Evolutionary conservation across 225 moss, liverwort and hornwort species (phyloP), one percentile per base, ranked within the genome.

Genomic region (Ulota crispa): DNA sequence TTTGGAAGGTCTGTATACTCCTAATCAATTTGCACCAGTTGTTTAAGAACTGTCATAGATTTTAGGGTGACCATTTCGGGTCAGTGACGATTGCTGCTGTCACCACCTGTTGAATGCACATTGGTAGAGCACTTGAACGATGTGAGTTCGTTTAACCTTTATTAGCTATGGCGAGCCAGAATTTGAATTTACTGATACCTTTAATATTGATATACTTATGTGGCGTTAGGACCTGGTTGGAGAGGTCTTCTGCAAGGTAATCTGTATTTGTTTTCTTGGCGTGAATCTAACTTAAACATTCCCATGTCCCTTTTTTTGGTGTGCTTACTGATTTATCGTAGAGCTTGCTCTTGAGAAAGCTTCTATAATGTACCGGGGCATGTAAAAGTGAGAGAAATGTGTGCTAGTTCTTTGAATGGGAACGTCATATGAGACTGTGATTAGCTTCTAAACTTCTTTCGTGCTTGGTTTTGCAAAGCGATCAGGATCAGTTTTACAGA

Each of bases 201-300:
- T 27, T 12, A 56, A 26, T 16, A 18, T 50, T 4, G 0, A 50
- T 50, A 98, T 90, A 89, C 95, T 19, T 98, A 95, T 72, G 88
- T 98, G 75, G 85, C 90, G 47, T 83, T 94, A 45, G 92, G 94
- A 61, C 87, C 90, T 75, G 88, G 86, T 66, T 90, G 88, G 71
- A 82, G 92, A 82, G 81, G 86, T 43, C 90, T 98, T 75, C 78
- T 90, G 73, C 91, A 95, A 89, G 98, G 95, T 95, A 79, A 20
- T 54, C 64, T 28, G 12, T 28, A 67, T 73, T 53, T 4, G 1
- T 47, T 34, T 76, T 15, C 45, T 66, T 30, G 24, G 26, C 19
- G 26, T 62, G 60, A 28, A 62, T 23, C 45, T 36, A 16, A 15
- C 23, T 9, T 16, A 15, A 45, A 36, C 15, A 4, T 37, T 72